Evolutionary conservation across 2,329 filamentous ascomycete genomes (phyloP), one percentile per base, ranked within the genome.

Genomic region (Xylariales sp.): DNA sequence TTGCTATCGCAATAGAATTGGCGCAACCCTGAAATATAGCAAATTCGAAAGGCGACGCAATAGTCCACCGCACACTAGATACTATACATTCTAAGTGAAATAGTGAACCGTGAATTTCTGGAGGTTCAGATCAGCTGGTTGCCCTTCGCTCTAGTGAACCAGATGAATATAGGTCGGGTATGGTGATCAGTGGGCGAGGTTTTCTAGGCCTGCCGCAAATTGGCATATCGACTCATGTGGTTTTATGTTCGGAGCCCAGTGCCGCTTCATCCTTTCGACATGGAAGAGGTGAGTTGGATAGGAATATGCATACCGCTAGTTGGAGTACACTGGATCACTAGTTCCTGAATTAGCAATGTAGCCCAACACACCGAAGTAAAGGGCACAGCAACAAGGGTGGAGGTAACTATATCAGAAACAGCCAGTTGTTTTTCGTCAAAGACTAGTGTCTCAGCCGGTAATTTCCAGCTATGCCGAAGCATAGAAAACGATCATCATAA

Each of bases 151-250:
- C 43, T 45, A 61, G 23, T 23, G 23, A 43, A 61, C 30, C 18
- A 58, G 52, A 62, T 49, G 9, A 46, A 57, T 55, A 50, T 64
- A 53, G 52, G 23, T 64, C 6, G 67, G 14, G 30, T 56, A 49
- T 75, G 70, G 73, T 74, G 74, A 83, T 97, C 94, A 97, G 94
- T 95, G 92, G 94, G 93, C 93, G 90, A 97, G 94, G 94, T 97
- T 97, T 97, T 97, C 93, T 97, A 97, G 93, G 94, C 94, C 93
- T 97, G 93, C 93, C 93, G 83, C 93, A 93, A 92, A 87, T 83
- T 93, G 93, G 93, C 89, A 91, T 88, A 89, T 94, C 92, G 81
- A 85, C 94, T 93, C 93, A 89, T 89, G 84, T 81, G 80, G 49
- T 78, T 78, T 81, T 78, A 81, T 80, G 76, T 85, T 85, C 93